Evolutionary conservation across 371 early-diverging fungal genomes (phyloP).

Genomic region (Funneliformis caledonium): DNA sequence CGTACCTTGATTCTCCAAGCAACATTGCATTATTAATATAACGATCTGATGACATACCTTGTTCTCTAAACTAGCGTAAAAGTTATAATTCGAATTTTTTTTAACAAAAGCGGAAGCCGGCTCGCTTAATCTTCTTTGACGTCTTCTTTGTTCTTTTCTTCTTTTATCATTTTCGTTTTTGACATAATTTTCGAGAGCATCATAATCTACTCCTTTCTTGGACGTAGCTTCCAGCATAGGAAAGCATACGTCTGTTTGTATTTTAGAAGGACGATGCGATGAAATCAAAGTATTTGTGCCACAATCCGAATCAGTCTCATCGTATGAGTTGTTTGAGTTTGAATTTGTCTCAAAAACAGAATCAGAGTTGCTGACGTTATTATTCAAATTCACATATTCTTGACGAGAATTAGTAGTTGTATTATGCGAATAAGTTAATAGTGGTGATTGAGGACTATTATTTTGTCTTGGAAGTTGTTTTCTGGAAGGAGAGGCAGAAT

Average conservation of each 20-base stretch:
- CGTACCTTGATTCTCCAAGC: too few species aligned
- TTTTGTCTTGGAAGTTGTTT: neutral
- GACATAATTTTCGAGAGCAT: slow-evolving; percentile 38
- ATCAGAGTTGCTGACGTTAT: neutral
- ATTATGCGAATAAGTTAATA: neutral
- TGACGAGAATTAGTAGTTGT: neutral
- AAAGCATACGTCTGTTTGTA: slow-evolving; percentile 39
- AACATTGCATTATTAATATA: neutral
- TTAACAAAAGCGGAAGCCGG: slow-evolving; percentile 6
- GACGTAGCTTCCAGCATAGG: slow-evolving; percentile 27
- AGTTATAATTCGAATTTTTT: neutral
- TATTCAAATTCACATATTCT: slow-evolving; percentile 5
- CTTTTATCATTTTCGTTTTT: slow-evolving; percentile 17
- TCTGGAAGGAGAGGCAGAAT: neutral
- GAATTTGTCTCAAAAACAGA: slow-evolving; percentile 18
- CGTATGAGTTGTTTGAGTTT: neutral
- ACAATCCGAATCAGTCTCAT: slow-evolving; percentile 36
- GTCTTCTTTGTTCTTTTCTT: neutral
- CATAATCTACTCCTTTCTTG: slow-evolving; percentile 34
- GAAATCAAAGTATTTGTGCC: neutral
- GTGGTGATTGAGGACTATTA: neutral
- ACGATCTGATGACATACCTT: neutral
- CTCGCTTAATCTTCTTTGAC: slow-evolving; percentile 28
- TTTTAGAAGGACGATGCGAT: slow-evolving; percentile 9
- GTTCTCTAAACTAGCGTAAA: neutral